A percentile compares a stretch with the other conserved stretches of the same genome.
phyloP scores from a whole-genome alignment of 441 rosid species.

The Daphne laureola region DNA sequence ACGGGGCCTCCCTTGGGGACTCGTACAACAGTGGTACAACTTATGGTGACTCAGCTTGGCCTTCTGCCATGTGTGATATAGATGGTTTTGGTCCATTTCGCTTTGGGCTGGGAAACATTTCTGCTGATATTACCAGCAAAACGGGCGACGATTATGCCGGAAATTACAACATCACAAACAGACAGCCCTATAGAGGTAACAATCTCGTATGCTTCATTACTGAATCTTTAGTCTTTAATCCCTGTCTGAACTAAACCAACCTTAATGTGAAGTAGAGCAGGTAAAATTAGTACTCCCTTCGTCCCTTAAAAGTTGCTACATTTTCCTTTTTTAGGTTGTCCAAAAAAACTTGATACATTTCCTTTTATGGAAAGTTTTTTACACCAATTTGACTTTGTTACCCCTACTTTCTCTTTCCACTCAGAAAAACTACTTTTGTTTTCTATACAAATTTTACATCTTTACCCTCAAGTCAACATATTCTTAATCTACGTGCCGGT shows the following conservation, averaged over 20 bases:
- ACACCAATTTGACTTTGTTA: no score
- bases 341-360: no score
- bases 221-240: neutral
- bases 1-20: slow-evolving; percentile 45
- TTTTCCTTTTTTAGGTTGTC: no score
- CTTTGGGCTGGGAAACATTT: slow-evolving; percentile 39
- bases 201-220: slow-evolving; percentile 12
- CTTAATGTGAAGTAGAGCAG: no score
- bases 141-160: slow-evolving; percentile 42
- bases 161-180: slow-evolving; percentile 41
- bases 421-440: no score
- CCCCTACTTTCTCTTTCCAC: no score
- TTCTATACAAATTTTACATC: no score
- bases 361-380: no score
- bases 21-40: slow-evolving; percentile 38
- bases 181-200: slow-evolving; percentile 55
- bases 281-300: no score
- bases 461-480: no score
- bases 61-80: slow-evolving; percentile 37
- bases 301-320: no score
- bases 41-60: slow-evolving; percentile 53
- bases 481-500: no score
- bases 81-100: slow-evolving; percentile 41
- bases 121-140: slow-evolving; percentile 38
- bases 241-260: neutral